These are phyloP conservation scores for Cordyceps cateniannulata DNA, from an alignment of 2,329 filamentous ascomycete species.

Conservation along the genomic window DNA sequence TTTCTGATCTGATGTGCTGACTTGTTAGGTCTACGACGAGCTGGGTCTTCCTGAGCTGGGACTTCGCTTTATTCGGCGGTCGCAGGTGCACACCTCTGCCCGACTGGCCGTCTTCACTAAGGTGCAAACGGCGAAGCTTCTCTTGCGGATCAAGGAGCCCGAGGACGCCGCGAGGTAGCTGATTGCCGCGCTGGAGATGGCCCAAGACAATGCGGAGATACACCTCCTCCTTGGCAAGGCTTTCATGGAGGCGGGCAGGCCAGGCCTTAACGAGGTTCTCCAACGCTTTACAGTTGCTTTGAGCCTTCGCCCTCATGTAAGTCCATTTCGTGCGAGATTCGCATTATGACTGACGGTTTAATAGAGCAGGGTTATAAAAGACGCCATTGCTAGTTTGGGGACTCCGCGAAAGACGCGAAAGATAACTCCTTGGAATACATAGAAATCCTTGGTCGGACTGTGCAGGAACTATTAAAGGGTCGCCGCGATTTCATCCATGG, in stretches of 20 bases:
- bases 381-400: background rate
- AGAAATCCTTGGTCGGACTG: too few species aligned
- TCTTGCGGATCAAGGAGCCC: background rate
- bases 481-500: too few species aligned
- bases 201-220: background rate
- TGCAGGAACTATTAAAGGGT: too few species aligned
- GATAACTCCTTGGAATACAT: background rate
- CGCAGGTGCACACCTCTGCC: background rate
- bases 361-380: background rate
- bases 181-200: background rate
- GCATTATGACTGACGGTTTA: background rate
- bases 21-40: background rate
- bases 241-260: background rate
- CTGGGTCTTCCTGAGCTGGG: background rate
- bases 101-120: background rate
- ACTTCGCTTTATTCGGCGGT: background rate
- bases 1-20: too few species aligned
- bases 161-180: background rate
- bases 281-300: background rate
- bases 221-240: background rate
- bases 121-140: background rate
- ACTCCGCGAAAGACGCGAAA: background rate
- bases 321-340: background rate
- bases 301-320: constrained; percentile 1
- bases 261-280: background rate